Evolutionary conservation across 768 basidiomycete genomes (phyloP).

Genomic region (Gyrodon lividus): DNA sequence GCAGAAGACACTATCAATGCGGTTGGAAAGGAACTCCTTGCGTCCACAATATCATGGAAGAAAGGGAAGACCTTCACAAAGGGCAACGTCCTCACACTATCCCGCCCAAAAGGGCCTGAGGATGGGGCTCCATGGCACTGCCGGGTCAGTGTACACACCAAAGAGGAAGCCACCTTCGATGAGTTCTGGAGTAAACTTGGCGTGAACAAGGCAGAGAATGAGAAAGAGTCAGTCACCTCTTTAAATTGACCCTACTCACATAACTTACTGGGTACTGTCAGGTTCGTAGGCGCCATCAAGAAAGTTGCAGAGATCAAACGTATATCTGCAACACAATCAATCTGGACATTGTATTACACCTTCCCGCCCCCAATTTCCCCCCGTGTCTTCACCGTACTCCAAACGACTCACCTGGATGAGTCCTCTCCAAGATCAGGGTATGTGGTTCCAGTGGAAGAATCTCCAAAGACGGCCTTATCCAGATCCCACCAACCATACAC

Average conservation of each 20-base stretch:
- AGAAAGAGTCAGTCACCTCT: conserved; percentile 53
- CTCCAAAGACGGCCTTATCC: not conserved
- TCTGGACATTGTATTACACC: conserved; percentile 74
- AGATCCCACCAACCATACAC: not conserved
- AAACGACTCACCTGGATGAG: conserved; percentile 54
- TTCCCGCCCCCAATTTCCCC: conserved; percentile 71
- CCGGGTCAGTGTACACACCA: conserved; percentile 62
- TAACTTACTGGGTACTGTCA: conserved; percentile 25
- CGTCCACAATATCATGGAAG: conserved; percentile 61
- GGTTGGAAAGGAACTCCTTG: conserved; percentile 54
- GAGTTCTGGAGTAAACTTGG: conserved; percentile 71
- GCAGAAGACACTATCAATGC: conserved; percentile 55
- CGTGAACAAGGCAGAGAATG: conserved; percentile 62
- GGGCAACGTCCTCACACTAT: conserved; percentile 53
- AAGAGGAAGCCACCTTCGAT: conserved; percentile 70
- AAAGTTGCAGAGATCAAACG: conserved; percentile 62
- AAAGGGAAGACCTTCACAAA: conserved; percentile 61
- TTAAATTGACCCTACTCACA: not conserved
- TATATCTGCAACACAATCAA: conserved; percentile 58
- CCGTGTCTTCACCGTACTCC: conserved; percentile 73
- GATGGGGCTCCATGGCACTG: conserved; percentile 69
- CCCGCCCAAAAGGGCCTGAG: conserved; percentile 47
- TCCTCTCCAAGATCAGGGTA: conserved; percentile 58
- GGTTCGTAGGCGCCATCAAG: conserved; percentile 65
- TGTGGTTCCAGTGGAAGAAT: conserved; percentile 15